Conservation (phyloP, 2,329 filamentous ascomycete species). For the Penicillium expansum region DNA sequence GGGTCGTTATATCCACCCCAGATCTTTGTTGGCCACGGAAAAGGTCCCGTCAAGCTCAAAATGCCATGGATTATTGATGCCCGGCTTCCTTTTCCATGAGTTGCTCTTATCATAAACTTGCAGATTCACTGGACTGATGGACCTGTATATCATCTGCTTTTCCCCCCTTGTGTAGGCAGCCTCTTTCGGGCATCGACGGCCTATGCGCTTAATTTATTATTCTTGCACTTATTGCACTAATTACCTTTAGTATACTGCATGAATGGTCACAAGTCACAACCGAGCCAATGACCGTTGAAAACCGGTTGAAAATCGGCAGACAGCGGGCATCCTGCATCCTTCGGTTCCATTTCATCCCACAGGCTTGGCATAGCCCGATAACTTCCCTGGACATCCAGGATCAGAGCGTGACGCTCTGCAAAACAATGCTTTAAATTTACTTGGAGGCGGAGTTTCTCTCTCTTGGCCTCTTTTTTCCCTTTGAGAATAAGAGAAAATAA, state of each 20-base stretch:
- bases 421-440: not conserved
- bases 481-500: not conserved
- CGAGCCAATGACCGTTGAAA: conserved; percentile 16
- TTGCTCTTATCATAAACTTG: not conserved
- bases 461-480: not conserved
- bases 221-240: not conserved
- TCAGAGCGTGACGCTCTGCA: not conserved
- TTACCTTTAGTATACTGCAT: not conserved
- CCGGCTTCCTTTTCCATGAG: not conserved
- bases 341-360: not conserved
- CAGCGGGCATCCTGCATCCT: not conserved
- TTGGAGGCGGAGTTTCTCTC: not conserved
- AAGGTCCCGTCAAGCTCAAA: conserved; percentile 6
- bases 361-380: conserved; percentile 1
- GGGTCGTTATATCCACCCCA: not conserved
- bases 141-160: not conserved
- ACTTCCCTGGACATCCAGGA: not conserved
- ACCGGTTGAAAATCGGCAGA: not conserved
- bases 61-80: not conserved
- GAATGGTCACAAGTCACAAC: conserved; percentile 6
- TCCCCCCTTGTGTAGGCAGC: not conserved
- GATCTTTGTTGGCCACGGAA: conserved; percentile 6
- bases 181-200: not conserved
- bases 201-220: not conserved
- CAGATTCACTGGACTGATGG: not conserved